Conservation (phyloP, 1,139 yeast species). For the Zygoascus hellenicus region DNA sequence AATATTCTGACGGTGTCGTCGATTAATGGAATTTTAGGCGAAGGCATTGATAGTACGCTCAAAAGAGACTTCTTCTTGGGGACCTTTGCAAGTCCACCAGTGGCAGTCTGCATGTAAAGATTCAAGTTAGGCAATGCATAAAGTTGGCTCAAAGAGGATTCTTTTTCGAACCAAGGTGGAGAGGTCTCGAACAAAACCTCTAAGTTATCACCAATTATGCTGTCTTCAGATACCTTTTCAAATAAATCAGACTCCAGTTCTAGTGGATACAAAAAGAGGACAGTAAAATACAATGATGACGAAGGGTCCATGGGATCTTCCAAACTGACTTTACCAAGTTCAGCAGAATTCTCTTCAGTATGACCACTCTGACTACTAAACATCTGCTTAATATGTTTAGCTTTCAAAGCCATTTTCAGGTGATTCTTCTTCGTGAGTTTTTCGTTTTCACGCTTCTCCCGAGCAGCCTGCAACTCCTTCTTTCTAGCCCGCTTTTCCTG, state of each 20-base stretch:
- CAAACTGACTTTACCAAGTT: slow-evolving; percentile 41
- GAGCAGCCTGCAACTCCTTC: slow-evolving; percentile 23
- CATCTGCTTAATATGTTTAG: slow-evolving; percentile 20
- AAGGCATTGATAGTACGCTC: slow-evolving; percentile 55
- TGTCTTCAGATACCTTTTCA: slow-evolving; percentile 63
- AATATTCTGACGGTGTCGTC: slow-evolving; percentile 70
- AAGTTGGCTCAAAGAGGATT: slow-evolving; percentile 26
- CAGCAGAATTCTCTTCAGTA: slow-evolving; percentile 16
- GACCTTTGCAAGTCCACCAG: slow-evolving; percentile 81
- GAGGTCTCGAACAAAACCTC: slow-evolving; percentile 55
- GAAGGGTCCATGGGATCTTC: slow-evolving; percentile 71
- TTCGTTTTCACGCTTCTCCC: slow-evolving; percentile 35
- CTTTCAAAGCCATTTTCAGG: slow-evolving; percentile 35
- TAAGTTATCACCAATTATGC: slow-evolving; percentile 42
- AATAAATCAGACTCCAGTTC: slow-evolving; percentile 79
- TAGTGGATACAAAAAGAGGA: slow-evolving; percentile 76
- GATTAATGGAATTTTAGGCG: slow-evolving; percentile 69
- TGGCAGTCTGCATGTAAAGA: slow-evolving; percentile 71
- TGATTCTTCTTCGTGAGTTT: slow-evolving; percentile 29
- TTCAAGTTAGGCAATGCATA: slow-evolving; percentile 58
- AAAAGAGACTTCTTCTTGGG: slow-evolving; percentile 71
- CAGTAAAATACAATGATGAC: slow-evolving; percentile 75
- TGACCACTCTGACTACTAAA: slow-evolving; percentile 17
- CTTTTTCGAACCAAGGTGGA: slow-evolving; percentile 60
- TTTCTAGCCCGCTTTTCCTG: slow-evolving; percentile 28